Conservation (phyloP, 2,329 filamentous ascomycete genomes). For the Exophiala oligosperma region DNA sequence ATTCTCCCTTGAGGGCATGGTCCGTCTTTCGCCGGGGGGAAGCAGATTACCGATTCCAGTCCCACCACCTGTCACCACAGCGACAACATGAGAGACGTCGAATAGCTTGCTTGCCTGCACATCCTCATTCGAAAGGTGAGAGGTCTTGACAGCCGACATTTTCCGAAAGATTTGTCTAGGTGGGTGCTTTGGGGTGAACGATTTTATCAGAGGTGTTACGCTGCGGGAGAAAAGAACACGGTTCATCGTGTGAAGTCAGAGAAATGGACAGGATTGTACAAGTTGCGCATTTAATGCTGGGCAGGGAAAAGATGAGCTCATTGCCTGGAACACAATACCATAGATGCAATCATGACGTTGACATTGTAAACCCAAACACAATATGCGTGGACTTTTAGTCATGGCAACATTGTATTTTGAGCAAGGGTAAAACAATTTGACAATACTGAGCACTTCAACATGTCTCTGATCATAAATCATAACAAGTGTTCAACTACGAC, state of each 20-base stretch:
- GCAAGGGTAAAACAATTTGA: no score
- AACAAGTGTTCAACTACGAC: no score
- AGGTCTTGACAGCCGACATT: constrained; percentile 8
- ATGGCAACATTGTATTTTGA: neutral
- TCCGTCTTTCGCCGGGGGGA: no score
- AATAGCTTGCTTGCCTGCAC: constrained; percentile 33
- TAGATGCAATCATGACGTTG: neutral
- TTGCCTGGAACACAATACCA: neutral
- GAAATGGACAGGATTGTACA: neutral
- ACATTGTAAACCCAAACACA: neutral
- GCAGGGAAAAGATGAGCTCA: neutral
- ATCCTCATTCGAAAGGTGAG: constrained; percentile 23
- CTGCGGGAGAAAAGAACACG: neutral
- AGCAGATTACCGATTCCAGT: constrained; percentile 41
- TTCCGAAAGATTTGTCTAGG: neutral
- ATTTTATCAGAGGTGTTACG: neutral
- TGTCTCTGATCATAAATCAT: no score
- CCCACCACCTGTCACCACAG: constrained; percentile 48
- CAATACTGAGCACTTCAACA: no score
- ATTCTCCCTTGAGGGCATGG: no score
- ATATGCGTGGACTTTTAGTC: neutral
- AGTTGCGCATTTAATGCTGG: neutral
- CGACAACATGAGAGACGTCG: constrained; percentile 33
- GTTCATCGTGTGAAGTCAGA: neutral
- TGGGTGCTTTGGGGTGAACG: neutral